phyloP scores from a whole-genome alignment of 2,329 filamentous ascomycete species.

The Diaporthe helianthi region DNA sequence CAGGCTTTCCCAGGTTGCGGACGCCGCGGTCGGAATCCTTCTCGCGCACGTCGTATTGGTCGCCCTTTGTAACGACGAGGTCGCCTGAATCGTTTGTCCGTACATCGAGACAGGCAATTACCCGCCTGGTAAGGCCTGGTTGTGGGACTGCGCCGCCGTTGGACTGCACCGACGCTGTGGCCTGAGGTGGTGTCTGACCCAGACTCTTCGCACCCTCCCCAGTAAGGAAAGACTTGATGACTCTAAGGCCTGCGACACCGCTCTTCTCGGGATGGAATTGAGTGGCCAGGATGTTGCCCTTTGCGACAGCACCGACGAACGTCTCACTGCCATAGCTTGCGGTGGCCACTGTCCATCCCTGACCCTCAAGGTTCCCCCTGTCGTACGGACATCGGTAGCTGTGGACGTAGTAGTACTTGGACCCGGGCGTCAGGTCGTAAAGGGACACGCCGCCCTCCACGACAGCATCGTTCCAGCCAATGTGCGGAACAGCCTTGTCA shows the following conservation, averaged over 20 bases:
- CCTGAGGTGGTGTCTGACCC: slow-evolving; percentile 40
- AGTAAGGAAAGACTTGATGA: slow-evolving; percentile 86
- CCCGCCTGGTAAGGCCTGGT: slow-evolving; percentile 81
- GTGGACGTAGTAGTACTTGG: slow-evolving; percentile 99
- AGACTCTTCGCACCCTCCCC: slow-evolving; percentile 67
- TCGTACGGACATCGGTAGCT: slow-evolving; percentile 85
- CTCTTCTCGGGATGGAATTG: slow-evolving; percentile 99
- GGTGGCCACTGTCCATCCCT: slow-evolving; percentile 92
- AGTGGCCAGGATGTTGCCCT: slow-evolving; percentile 85
- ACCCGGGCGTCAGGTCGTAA: slow-evolving; percentile 79
- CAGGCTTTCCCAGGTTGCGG: slow-evolving; percentile 94
- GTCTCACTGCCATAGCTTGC: slow-evolving; percentile 86
- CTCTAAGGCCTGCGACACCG: slow-evolving; percentile 83
- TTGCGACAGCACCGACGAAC: slow-evolving; percentile 89
- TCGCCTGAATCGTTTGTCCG: slow-evolving; percentile 93
- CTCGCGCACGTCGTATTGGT: slow-evolving; percentile 98
- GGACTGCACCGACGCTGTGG: slow-evolving; percentile 35
- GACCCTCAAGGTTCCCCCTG: slow-evolving; percentile 74
- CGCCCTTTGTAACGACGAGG: slow-evolving; percentile 96
- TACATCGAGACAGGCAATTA: slow-evolving; percentile 97
- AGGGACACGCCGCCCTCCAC: slow-evolving; percentile 61
- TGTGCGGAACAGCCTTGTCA: slow-evolving; percentile 94
- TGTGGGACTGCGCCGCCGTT: slow-evolving; percentile 20
- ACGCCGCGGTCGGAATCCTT: slow-evolving; percentile 72
- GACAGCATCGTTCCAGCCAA: slow-evolving; percentile 95